Conservation (phyloP, 2,329 filamentous ascomycete species). For the Xylariaceae sp. region DNA sequence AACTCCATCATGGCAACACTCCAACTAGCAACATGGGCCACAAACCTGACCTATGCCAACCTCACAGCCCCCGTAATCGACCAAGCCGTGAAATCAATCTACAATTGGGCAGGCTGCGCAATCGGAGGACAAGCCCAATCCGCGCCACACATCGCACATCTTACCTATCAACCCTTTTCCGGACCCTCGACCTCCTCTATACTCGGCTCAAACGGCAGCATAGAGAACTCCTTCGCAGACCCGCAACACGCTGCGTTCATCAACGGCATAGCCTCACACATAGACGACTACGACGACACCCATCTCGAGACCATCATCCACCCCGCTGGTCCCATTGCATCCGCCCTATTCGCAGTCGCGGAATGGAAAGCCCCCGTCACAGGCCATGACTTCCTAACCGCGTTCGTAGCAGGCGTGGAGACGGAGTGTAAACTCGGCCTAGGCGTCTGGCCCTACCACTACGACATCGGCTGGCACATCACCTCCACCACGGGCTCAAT, state of each 20-base stretch:
- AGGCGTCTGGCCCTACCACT: conserved; percentile 52
- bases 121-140: conserved; percentile 48
- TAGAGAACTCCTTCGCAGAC: conserved; percentile 32
- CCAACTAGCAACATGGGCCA: conserved; percentile 47
- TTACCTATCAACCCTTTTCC: conserved; percentile 29
- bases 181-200: conserved; percentile 33
- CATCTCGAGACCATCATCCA: conserved; percentile 56
- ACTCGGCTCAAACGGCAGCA: conserved; percentile 30
- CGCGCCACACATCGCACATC: conserved; percentile 37
- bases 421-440: conserved; percentile 51
- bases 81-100: conserved; percentile 46
- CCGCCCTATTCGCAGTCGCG: conserved; percentile 47
- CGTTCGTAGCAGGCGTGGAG: conserved; percentile 51
- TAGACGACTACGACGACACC: conserved; percentile 57
- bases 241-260: conserved; percentile 50
- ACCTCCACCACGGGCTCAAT: conserved; percentile 51
- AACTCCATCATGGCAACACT: conserved; percentile 42
- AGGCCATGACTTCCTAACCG: conserved; percentile 48
- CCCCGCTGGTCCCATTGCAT: conserved; percentile 49
- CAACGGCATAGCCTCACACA: conserved; percentile 54
- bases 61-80: conserved; percentile 40
- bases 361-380: conserved; percentile 39
- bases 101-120: conserved; percentile 54
- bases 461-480: conserved; percentile 56
- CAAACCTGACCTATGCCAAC: conserved; percentile 38